phyloP scores from a whole-genome alignment of 257 asterid species.

The Solanum etuberosum region DNA sequence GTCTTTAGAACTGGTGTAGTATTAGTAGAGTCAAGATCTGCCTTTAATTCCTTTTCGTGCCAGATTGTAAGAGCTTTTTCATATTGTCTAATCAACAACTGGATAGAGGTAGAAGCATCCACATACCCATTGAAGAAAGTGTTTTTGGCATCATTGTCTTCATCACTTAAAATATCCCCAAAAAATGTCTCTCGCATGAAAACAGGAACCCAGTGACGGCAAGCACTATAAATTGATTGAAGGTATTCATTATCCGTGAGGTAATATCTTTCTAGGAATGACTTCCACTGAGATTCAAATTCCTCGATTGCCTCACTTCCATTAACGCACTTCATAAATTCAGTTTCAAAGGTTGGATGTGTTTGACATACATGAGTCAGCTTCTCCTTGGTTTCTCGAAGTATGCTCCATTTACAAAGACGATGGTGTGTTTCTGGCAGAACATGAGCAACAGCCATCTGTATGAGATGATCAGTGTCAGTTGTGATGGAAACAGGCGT shows the following conservation, averaged over 20 bases:
- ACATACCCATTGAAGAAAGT: slow-evolving; percentile 44
- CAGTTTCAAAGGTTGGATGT: slow-evolving; percentile 45
- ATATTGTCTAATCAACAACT: slow-evolving; percentile 40
- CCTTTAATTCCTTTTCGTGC: slow-evolving; percentile 65
- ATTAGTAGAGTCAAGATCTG: slow-evolving; percentile 50
- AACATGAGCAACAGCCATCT: slow-evolving; percentile 53
- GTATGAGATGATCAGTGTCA: slow-evolving; percentile 42
- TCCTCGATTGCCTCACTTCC: slow-evolving; percentile 55
- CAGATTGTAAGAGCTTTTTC: slow-evolving; percentile 49
- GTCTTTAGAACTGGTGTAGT: slow-evolving; percentile 52
- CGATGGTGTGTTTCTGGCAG: slow-evolving; percentile 54
- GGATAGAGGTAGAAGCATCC: slow-evolving; percentile 36
- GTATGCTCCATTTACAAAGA: slow-evolving; percentile 58
- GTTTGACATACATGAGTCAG: slow-evolving; percentile 32
- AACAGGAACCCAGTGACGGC: slow-evolving; percentile 77
- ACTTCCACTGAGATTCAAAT: slow-evolving; percentile 67
- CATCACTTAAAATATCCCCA: slow-evolving; percentile 51
- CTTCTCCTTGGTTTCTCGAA: slow-evolving; percentile 61
- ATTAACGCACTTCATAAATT: slow-evolving; percentile 53
- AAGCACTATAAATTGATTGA: slow-evolving; percentile 44
- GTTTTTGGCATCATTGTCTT: slow-evolving; percentile 20
- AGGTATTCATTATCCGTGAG: slow-evolving; percentile 69
- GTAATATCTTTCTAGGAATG: slow-evolving; percentile 32
- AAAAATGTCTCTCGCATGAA: slow-evolving; percentile 55
- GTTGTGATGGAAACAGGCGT: slow-evolving; percentile 59